phyloP scores from a whole-genome alignment of 2,329 filamentous ascomycete genomes.

The Microsporum ferrugineum region DNA sequence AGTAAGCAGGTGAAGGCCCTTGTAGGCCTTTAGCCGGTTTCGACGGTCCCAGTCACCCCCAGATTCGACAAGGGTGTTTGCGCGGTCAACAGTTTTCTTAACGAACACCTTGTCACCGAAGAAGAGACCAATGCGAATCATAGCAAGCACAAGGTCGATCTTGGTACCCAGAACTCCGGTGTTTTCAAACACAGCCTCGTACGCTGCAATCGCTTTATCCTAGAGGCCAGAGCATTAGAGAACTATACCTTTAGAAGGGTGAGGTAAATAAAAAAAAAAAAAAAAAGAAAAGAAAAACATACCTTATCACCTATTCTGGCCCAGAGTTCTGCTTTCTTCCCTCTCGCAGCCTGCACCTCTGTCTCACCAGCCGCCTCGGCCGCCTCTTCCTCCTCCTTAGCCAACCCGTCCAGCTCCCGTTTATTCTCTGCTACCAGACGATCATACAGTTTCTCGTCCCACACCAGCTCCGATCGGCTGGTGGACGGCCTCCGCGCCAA shows the following conservation, averaged over 20 bases:
- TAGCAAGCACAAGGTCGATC: conserved; percentile 91
- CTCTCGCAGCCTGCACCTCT: conserved; percentile 81
- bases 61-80: conserved; percentile 78
- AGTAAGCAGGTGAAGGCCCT: conserved; percentile 84
- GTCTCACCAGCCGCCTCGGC: conserved; percentile 93
- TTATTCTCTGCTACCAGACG: conserved; percentile 66
- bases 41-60: conserved; percentile 97
- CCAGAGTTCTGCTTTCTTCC: conserved; percentile 93
- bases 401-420: conserved; percentile 60
- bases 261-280: conserved; percentile 10
- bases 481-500: conserved; percentile 59
- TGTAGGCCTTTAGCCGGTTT: conserved; percentile 97
- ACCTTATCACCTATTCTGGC: conserved; percentile 95
- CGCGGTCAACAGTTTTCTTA: conserved; percentile 86
- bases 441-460: conserved; percentile 83
- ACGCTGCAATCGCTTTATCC: conserved; percentile 88
- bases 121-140: conserved; percentile 91
- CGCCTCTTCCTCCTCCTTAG: conserved; percentile 87
- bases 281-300: neutral
- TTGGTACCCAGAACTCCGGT: conserved; percentile 94
- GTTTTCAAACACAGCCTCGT: conserved; percentile 91
- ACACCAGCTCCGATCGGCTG: conserved; percentile 59
- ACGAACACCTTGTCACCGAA: conserved; percentile 87
- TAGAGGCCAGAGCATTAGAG: conserved; percentile 26
- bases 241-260: conserved; percentile 3